These are phyloP conservation scores for Tetraselmis chui DNA, from an alignment of 139 green algal genomes.

Conservation along the genomic window DNA sequence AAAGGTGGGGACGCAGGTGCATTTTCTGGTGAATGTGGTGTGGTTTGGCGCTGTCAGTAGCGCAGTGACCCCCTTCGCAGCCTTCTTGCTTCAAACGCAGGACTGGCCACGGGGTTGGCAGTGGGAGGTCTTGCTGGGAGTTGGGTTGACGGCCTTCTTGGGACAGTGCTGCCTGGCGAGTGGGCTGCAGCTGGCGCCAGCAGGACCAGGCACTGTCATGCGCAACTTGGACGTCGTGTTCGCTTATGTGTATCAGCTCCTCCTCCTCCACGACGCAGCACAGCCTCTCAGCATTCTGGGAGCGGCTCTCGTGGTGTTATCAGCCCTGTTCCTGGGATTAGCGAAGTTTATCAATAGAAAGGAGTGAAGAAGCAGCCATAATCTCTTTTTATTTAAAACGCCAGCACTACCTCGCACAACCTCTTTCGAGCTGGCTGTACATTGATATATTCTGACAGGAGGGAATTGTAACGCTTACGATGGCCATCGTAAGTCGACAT, in stretches of 20 bases:
- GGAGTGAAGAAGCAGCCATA: too few species aligned
- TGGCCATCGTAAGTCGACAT: too few species aligned
- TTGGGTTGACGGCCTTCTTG: background rate
- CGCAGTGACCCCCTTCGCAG: background rate
- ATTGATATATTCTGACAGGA: too few species aligned
- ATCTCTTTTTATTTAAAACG: too few species aligned
- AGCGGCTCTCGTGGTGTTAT: background rate
- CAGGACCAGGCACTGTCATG: background rate
- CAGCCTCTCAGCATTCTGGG: background rate
- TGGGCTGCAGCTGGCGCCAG: background rate
- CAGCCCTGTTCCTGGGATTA: background rate
- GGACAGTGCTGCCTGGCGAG: background rate
- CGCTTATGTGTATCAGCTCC: background rate
- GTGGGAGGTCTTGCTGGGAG: background rate
- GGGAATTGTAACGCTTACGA: too few species aligned
- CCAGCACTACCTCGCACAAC: too few species aligned
- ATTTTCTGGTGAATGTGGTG: background rate
- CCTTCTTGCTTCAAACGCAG: background rate
- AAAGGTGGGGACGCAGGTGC: background rate
- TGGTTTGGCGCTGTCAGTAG: background rate
- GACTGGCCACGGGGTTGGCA: background rate
- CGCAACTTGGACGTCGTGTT: background rate
- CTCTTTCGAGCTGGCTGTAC: too few species aligned
- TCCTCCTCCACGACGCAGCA: background rate
- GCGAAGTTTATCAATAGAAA: too few species aligned